Conservation (phyloP, 202 grass and related monocot genomes). For the Bolboschoenoplectus hybrid region DNA sequence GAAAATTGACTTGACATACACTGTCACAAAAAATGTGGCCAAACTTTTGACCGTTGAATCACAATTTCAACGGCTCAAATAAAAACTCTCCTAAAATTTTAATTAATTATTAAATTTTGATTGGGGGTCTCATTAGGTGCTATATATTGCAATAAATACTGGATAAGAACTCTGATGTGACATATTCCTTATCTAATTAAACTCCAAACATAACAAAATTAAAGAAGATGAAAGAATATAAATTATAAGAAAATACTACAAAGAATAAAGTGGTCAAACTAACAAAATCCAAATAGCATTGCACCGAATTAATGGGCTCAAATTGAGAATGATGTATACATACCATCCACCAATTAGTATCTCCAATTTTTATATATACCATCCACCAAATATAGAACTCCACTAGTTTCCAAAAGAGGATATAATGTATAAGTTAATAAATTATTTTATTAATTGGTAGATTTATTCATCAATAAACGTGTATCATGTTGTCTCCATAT, state of each 20-base stretch:
- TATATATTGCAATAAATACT: neutral
- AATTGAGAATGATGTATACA: conserved; percentile 7
- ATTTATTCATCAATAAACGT: neutral
- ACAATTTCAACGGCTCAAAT: neutral
- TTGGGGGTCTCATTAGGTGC: neutral
- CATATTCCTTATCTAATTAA: neutral
- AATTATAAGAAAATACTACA: neutral
- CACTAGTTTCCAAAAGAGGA: neutral
- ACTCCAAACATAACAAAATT: neutral
- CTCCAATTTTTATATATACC: neutral
- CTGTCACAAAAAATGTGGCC: neutral
- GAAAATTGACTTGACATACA: neutral
- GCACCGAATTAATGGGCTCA: neutral
- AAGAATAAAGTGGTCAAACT: conserved; percentile 17
- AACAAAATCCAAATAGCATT: neutral
- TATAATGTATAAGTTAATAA: neutral
- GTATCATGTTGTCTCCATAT: neutral
- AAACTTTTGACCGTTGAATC: neutral
- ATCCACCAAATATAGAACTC: neutral
- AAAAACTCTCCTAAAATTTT: neutral
- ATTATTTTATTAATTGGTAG: neutral
- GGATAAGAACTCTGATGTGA: neutral
- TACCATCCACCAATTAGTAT: neutral
- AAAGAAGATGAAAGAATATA: neutral
- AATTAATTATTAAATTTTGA: neutral